Conservation (phyloP, 176 grass and related monocot genomes). For the Rhynchospora breviuscula region DNA sequence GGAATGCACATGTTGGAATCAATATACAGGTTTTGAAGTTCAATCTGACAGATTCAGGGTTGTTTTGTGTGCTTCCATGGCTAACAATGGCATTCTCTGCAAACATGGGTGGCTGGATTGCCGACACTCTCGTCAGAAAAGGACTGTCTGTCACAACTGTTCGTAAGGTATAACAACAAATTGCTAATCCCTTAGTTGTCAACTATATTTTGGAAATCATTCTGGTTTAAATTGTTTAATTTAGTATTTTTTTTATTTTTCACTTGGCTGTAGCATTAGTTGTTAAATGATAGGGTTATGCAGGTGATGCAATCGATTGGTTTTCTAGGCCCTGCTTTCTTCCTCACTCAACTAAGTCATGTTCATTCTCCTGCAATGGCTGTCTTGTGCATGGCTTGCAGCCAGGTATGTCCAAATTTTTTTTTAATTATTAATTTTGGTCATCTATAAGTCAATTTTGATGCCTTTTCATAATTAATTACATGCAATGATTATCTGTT, state of each 20-base stretch:
- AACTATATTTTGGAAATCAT: background rate
- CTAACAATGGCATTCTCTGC: conserved; percentile 90
- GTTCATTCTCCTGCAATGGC: conserved; percentile 79
- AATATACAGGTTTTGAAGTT: conserved; percentile 88
- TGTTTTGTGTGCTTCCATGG: conserved; percentile 93
- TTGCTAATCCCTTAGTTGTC: background rate
- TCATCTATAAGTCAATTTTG: background rate
- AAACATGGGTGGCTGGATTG: conserved; percentile 97
- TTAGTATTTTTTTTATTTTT: background rate
- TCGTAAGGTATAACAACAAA: conserved; percentile 57
- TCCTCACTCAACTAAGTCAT: conserved; percentile 94
- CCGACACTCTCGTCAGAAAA: conserved; percentile 95
- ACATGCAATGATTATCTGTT: background rate
- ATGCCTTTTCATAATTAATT: background rate
- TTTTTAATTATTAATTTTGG: background rate
- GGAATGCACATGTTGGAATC: background rate
- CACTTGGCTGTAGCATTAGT: conserved; percentile 6
- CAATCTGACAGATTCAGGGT: conserved; percentile 83
- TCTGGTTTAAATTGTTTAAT: background rate
- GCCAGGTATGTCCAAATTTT: conserved; percentile 55
- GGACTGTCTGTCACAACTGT: conserved; percentile 83
- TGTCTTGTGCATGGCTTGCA: conserved; percentile 88
- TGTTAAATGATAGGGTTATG: conserved; percentile 23
- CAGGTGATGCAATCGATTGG: conserved; percentile 99
- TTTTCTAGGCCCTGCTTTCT: conserved; percentile 95